phyloP scores from a whole-genome alignment of 768 basidiomycete genomes.

The Russula vinacea region DNA sequence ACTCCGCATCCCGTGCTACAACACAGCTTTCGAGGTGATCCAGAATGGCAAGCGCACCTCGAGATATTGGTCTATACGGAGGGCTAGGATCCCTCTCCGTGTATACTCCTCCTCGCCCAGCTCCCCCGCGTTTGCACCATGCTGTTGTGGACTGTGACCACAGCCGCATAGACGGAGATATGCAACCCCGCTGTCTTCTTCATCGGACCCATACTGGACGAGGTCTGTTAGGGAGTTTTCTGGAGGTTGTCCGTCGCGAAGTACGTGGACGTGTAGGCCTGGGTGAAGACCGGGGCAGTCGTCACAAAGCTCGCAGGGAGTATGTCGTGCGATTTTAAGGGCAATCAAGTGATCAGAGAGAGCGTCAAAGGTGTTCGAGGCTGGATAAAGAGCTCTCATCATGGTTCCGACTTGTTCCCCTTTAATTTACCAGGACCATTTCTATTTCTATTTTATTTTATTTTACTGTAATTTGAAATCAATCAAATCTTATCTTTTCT shows the following conservation, averaged over 20 bases:
- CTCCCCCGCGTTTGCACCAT: constrained; percentile 59
- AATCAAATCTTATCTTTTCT: constrained; percentile 11
- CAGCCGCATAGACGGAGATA: constrained; percentile 67
- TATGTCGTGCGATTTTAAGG: constrained; percentile 82
- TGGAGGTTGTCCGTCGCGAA: constrained; percentile 48
- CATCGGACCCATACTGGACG: constrained; percentile 68
- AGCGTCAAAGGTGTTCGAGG: constrained; percentile 48
- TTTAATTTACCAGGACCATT: not conserved
- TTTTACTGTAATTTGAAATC: constrained; percentile 1
- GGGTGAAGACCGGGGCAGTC: constrained; percentile 74
- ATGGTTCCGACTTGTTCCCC: constrained; percentile 12
- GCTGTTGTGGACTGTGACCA: constrained; percentile 60
- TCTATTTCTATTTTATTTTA: constrained; percentile 3
- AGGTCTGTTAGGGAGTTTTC: constrained; percentile 52
- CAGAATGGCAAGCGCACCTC: constrained; percentile 51
- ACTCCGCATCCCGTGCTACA: constrained; percentile 30
- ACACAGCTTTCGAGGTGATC: not conserved
- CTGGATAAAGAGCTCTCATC: constrained; percentile 70
- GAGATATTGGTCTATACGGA: constrained; percentile 76
- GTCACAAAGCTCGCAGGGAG: constrained; percentile 61
- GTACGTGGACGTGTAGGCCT: constrained; percentile 52
- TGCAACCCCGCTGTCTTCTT: constrained; percentile 50
- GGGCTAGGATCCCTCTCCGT: constrained; percentile 71
- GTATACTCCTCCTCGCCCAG: constrained; percentile 62
- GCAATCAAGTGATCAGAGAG: constrained; percentile 51